A percentile compares a stretch with the other conserved stretches of the same genome.
Conservation (phyloP, 306 rosid species). For the Sicyos edulis region DNA sequence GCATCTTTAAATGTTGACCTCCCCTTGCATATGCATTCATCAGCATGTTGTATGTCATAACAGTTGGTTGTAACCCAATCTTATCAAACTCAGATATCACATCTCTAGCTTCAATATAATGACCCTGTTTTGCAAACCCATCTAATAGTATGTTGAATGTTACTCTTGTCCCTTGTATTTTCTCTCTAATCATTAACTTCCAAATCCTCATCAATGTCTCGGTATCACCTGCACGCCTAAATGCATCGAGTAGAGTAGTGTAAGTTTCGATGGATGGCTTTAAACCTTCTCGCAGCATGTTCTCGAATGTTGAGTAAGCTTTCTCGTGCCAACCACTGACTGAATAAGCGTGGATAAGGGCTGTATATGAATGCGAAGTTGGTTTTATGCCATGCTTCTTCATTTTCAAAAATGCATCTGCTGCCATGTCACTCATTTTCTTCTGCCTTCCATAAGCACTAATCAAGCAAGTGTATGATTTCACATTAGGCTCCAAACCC, state of each 20-base stretch:
- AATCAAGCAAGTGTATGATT: conserved; percentile 71
- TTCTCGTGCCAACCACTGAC: conserved; percentile 76
- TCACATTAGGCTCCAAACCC: conserved; percentile 68
- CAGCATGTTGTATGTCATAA: conserved; percentile 78
- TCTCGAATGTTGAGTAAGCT: conserved; percentile 64
- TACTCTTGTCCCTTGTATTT: conserved; percentile 52
- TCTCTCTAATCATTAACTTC: conserved; percentile 63
- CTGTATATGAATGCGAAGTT: conserved; percentile 75
- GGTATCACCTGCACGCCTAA: conserved; percentile 73
- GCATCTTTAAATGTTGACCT: conserved; percentile 69
- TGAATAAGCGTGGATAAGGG: conserved; percentile 81
- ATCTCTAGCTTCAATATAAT: conserved; percentile 65
- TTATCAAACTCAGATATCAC: conserved; percentile 68
- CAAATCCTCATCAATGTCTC: conserved; percentile 66
- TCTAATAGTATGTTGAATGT: conserved; percentile 75
- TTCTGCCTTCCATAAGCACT: conserved; percentile 80
- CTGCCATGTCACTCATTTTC: conserved; percentile 75
- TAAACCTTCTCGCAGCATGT: conserved; percentile 58
- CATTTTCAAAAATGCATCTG: conserved; percentile 82
- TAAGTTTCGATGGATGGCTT: conserved; percentile 84
- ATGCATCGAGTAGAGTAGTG: conserved; percentile 72
- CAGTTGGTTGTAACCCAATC: conserved; percentile 64
- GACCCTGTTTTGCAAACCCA: conserved; percentile 92
- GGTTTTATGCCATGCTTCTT: conserved; percentile 65
- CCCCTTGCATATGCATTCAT: conserved; percentile 90